phyloP scores from a whole-genome alignment of 768 basidiomycete genomes.

The Ramaria sp. region DNA sequence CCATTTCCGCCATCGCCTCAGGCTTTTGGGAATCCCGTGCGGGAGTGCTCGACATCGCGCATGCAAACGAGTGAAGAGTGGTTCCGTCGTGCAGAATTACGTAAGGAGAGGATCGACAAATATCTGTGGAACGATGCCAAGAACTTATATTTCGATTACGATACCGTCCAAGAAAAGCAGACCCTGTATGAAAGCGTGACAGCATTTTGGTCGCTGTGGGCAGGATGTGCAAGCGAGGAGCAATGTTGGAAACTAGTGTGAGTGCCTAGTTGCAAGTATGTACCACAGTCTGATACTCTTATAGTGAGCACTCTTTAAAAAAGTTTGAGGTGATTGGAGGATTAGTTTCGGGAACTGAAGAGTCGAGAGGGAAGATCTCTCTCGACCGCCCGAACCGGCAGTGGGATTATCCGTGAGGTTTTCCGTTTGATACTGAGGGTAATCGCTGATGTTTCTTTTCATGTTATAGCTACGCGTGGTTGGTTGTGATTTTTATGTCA shows the following conservation, averaged over 20 bases:
- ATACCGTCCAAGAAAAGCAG: conserved; percentile 84
- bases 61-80: conserved; percentile 78
- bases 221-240: conserved; percentile 92
- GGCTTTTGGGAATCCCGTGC: conserved; percentile 49
- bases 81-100: conserved; percentile 81
- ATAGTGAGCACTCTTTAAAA: conserved; percentile 71
- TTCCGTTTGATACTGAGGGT: conserved; percentile 11
- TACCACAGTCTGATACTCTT: conserved; percentile 6
- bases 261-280: conserved; percentile 22
- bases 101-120: conserved; percentile 80
- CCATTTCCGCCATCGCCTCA: conserved; percentile 83
- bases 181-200: conserved; percentile 97
- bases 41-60: conserved; percentile 48
- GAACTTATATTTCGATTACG: conserved; percentile 92
- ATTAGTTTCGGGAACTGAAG: conserved; percentile 91
- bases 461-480: conserved; percentile 55
- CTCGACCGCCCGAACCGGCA: conserved; percentile 95
- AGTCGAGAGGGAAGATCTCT: conserved; percentile 91
- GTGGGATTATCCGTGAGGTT: conserved; percentile 91
- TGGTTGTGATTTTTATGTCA: conserved; percentile 12
- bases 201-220: conserved; percentile 93
- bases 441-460: conserved; percentile 12
- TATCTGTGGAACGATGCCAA: conserved; percentile 96
- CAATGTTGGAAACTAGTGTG: conserved; percentile 92
- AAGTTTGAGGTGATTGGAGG: conserved; percentile 97